Conservation (phyloP, 768 basidiomycete genomes). For the Filobasidium floriforme region DNA sequence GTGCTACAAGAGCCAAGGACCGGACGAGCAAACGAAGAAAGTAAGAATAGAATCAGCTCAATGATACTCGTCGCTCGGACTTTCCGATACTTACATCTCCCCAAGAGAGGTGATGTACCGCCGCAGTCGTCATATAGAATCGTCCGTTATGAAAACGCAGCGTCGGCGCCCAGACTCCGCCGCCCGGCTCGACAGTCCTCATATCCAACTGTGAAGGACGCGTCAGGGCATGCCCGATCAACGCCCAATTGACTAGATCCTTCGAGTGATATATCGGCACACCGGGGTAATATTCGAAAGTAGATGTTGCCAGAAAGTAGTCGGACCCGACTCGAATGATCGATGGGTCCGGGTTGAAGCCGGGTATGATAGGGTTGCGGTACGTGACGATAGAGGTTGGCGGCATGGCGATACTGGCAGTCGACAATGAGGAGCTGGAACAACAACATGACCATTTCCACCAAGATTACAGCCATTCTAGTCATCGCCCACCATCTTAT, state of each 20-base stretch:
- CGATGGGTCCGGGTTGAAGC: constrained; percentile 38
- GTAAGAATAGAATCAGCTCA: not conserved
- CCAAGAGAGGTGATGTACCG: not conserved
- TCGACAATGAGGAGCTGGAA: too few species aligned
- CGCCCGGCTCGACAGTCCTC: constrained; percentile 21
- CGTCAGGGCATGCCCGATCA: constrained; percentile 26
- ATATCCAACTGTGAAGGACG: constrained; percentile 17
- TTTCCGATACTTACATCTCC: not conserved
- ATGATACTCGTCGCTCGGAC: not conserved
- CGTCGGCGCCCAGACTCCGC: constrained; percentile 31
- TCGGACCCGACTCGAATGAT: constrained; percentile 24
- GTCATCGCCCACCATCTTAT: too few species aligned
- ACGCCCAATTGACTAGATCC: constrained; percentile 31
- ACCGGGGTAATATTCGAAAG: constrained; percentile 37
- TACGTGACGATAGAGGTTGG: not conserved
- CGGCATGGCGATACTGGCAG: too few species aligned
- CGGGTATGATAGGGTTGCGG: constrained; percentile 32
- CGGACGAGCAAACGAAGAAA: not conserved
- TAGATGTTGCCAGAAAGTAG: constrained; percentile 33
- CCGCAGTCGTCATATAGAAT: constrained; percentile 20
- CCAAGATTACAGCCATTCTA: too few species aligned
- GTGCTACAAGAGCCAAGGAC: not conserved
- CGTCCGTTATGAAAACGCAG: constrained; percentile 25
- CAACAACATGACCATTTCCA: too few species aligned
- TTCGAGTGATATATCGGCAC: constrained; percentile 32